Percentiles rank a stretch among this genome's conserved stretches.
phyloP scores from a whole-genome alignment of 306 rosid genomes.

The Datisca glomerata region DNA sequence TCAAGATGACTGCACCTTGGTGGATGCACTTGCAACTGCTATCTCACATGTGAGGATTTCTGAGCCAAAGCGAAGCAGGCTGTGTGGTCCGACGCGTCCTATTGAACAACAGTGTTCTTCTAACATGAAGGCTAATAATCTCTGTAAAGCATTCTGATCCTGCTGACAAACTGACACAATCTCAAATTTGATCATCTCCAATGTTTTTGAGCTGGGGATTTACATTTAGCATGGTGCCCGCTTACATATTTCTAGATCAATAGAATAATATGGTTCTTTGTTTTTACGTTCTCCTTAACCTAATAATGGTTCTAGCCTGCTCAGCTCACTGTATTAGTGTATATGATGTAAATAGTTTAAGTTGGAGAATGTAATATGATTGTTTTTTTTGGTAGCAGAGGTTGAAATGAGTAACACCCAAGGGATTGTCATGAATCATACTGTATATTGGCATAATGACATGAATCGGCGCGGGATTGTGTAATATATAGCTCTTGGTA shows the following conservation, averaged over 20 bases:
- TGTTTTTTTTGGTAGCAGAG: too few relatives aligned
- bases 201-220: slow-evolving; percentile 37
- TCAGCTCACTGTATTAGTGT: too few relatives aligned
- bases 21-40: slow-evolving; percentile 87
- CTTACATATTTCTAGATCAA: background rate
- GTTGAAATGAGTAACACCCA: too few relatives aligned
- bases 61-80: slow-evolving; percentile 82
- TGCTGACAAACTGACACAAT: slow-evolving; percentile 24
- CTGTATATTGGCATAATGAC: too few relatives aligned
- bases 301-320: background rate
- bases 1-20: slow-evolving; percentile 45
- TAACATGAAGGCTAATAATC: slow-evolving; percentile 92
- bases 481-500: too few relatives aligned
- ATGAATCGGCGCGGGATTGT: too few relatives aligned
- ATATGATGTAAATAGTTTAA: slow-evolving; percentile 50
- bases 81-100: slow-evolving; percentile 74
- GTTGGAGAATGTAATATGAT: background rate
- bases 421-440: too few relatives aligned
- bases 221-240: too few relatives aligned
- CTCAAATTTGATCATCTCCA: slow-evolving; percentile 19
- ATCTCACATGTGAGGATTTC: slow-evolving; percentile 89
- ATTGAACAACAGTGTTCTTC: slow-evolving; percentile 93
- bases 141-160: slow-evolving; percentile 92
- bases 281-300: background rate
- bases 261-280: background rate